Base-by-base conservation (phyloP, 192 early-diverging fungal genomes). In the Entophlyctis helioformis region DNA sequence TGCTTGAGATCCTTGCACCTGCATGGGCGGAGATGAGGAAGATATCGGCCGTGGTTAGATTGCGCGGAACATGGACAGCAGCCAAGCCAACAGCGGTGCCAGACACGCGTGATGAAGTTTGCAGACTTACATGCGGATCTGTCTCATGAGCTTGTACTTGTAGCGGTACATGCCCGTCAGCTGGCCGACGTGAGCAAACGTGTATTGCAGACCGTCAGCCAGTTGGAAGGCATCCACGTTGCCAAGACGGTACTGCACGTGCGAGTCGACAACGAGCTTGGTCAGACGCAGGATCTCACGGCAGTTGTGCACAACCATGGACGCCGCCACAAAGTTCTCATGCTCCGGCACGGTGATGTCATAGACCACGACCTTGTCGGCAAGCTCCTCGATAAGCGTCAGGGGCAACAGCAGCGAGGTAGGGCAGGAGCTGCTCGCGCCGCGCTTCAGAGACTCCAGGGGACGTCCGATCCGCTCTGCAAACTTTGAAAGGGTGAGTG, bases 141-240 rank as follows among this genome's bases (percentile, higher is more conserved):
- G 95, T 48, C 89, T 51, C 92, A 98, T 96, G 33, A 98, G 60
- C 31, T 84, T 72, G 64, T 98, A 98, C 71, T 98, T 98, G 76
- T 98, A 96, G 48, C 92, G 81, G 69, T 98, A 98, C 91, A 98
- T 98, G 46, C 95, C 95, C 13, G 95, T 96, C 42, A 98, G 64
- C 64, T 98, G 95, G 25, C 95, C 95, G 13, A 98, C 90, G 57
- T 98, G 95, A 2, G 95, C 83, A 74, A 98, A 96, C 41, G 88
- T 88, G 49, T 98, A 98, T 64, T 98, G 95, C 49, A 98, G 69
- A 37, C 95, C 95, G 65, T 98, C 95, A 12, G 95, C 95, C 35
- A 98, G 74, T 67, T 98, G 95, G 81, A 90, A 98, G 15, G 95
- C 92, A 71, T 98, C 92, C 9, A 96, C 85, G 59, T 98, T 96